These are phyloP conservation scores for Amanita exitialis DNA, from an alignment of 768 basidiomycete species.

Conservation along the genomic window DNA sequence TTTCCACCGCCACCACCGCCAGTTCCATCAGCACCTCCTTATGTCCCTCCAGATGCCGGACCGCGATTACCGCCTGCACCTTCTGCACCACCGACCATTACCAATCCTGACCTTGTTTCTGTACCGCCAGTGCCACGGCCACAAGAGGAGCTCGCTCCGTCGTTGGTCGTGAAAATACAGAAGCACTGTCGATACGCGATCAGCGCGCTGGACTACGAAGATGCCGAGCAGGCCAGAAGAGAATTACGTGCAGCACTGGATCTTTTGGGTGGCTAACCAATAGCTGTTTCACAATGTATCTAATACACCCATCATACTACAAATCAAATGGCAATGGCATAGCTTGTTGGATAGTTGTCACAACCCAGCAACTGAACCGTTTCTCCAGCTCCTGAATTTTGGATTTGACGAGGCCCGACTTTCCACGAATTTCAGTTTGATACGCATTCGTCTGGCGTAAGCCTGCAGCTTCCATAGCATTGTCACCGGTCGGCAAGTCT, in stretches of 20 bases:
- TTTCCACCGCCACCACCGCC: constrained; percentile 7
- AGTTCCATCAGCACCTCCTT: constrained; percentile 10
- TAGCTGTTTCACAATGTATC: background rate
- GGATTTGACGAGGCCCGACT: constrained; percentile 19
- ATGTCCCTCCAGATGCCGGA: background rate
- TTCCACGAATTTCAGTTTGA: background rate
- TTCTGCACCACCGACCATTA: too few relatives aligned
- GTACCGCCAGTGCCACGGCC: constrained; percentile 17
- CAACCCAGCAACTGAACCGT: constrained; percentile 14
- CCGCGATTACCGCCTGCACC: background rate
- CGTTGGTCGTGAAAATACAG: constrained; percentile 65
- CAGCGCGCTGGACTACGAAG: constrained; percentile 93
- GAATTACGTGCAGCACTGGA: constrained; percentile 74
- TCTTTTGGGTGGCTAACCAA: constrained; percentile 40
- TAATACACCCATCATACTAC: background rate
- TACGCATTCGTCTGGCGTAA: background rate
- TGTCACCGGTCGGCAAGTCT: background rate
- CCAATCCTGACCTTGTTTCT: constrained; percentile 8
- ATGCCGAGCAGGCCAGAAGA: constrained; percentile 74
- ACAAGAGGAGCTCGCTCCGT: constrained; percentile 47
- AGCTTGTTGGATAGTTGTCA: background rate
- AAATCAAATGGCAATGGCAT: constrained; percentile 1
- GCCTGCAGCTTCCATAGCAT: background rate
- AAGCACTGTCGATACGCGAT: constrained; percentile 92
- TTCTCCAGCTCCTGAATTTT: constrained; percentile 30